phyloP scores from a whole-genome alignment of 169 alveolate species.

The Neospora caninum region DNA sequence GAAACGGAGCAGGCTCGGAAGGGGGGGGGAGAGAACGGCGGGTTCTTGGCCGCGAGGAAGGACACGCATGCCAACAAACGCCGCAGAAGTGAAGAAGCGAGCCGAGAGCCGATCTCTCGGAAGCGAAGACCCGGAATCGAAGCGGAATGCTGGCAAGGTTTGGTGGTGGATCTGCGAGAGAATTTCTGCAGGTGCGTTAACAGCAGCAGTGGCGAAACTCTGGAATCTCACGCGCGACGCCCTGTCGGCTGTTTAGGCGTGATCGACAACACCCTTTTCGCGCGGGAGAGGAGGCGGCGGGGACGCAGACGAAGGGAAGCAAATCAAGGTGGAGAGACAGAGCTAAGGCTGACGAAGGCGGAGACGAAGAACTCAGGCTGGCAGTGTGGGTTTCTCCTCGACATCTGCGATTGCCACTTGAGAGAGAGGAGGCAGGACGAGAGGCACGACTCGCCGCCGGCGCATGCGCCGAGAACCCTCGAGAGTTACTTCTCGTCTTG shows the following conservation, averaged over 20 bases:
- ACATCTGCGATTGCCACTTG: background rate
- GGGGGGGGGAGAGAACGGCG: background rate
- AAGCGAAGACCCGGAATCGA: background rate
- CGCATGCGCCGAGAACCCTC: background rate
- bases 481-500: too few relatives aligned
- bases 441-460: background rate
- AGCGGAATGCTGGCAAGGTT: background rate
- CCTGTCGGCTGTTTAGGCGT: background rate
- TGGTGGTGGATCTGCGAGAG: constrained; percentile 17
- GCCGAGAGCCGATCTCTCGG: background rate
- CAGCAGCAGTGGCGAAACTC: constrained; percentile 30
- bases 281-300: background rate
- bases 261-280: background rate
- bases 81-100: background rate
- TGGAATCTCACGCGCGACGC: background rate
- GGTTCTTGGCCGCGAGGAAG: background rate
- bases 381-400: background rate
- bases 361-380: background rate
- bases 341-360: background rate
- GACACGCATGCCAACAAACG: background rate
- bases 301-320: background rate
- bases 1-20: background rate
- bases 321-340: background rate
- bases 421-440: background rate
- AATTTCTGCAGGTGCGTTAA: constrained; percentile 4